These are phyloP conservation scores for Tolypocladium tundrense DNA, from an alignment of 2,329 filamentous ascomycete species.

Conservation along the genomic window DNA sequence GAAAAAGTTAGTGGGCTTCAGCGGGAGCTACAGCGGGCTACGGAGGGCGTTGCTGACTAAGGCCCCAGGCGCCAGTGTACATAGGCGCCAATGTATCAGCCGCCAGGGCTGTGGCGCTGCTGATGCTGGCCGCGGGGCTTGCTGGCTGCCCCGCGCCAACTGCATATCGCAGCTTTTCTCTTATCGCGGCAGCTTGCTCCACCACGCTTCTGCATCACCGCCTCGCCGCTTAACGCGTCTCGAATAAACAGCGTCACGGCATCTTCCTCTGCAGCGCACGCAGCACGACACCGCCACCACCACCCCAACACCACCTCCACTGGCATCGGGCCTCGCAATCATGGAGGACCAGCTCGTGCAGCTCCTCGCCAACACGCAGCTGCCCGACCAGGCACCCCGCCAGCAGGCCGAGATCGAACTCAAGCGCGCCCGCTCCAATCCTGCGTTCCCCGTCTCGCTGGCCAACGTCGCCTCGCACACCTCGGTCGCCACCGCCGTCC, in stretches of 20 bases:
- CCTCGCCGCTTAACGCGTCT: not conserved
- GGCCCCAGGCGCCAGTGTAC: too few species aligned
- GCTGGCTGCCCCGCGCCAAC: not conserved
- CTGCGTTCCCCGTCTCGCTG: conserved; percentile 69
- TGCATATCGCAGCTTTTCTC: not conserved
- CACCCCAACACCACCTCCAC: not conserved
- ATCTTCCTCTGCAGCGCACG: conserved; percentile 7
- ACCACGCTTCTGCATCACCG: not conserved
- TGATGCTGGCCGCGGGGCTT: not conserved
- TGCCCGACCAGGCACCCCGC: conserved; percentile 62
- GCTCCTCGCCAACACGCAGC: conserved; percentile 80
- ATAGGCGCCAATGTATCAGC: too few species aligned
- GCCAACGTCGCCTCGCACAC: conserved; percentile 70
- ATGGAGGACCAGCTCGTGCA: conserved; percentile 93
- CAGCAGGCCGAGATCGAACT: conserved; percentile 82
- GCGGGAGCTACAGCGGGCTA: too few species aligned
- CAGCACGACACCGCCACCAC: not conserved
- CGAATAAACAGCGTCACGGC: not conserved
- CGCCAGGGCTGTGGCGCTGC: not conserved
- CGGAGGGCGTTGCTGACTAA: too few species aligned
- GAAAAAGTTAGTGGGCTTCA: too few species aligned
- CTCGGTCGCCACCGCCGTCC: conserved; percentile 61
- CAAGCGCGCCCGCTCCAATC: conserved; percentile 55
- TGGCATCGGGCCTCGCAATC: conserved; percentile 5
- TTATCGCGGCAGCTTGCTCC: not conserved